Base-by-base conservation (phyloP, 2,329 filamentous ascomycete species). In the Calonectria pseudoreteaudii region DNA sequence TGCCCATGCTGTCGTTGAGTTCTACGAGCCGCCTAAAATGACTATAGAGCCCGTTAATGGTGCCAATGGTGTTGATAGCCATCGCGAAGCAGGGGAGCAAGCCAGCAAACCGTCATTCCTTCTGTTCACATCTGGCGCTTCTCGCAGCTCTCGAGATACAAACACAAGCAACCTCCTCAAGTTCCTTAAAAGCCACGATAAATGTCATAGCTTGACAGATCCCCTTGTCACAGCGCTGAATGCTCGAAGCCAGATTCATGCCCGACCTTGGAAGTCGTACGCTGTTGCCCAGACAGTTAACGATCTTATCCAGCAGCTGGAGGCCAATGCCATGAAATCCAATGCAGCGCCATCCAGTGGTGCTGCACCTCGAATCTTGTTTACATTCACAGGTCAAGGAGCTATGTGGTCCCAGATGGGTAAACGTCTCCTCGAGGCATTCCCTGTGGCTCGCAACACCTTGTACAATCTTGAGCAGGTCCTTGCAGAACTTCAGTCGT, bases 1-100 rank as follows among this genome's bases (percentile, higher is more conserved):
- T 72, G 85, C 84, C 0, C 87, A 89, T 72, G 80, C 82, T 4
- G 84, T 88, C 18, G 73, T 88, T 62, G 82, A 84, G 65, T 76
- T 77, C 11, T 79, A 79, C 18, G 64, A 78, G 4, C 69, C 77
- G 0, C 66, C 71, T 26, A 64, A 70, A 30, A 1, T 70, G 4
- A 64, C 70, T 5, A 73, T 74, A 8, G 56, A 56, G 23, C 3
- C 49, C 8, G 52, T 23, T 18, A 31, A 56, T 13, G 30, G 30
- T 9, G 18, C 36, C 31, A 60, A 60, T 26, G 53, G 53, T 26
- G 53, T 60, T 6, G n/a, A 60, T 60, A 20, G 53, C 11, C 53
- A 60, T 23, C 13, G 26, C 26, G 53, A 58, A 20, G 52, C 30
- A 36, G 52, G 23, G 53, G 31, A 60, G 38, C 53, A 60, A 38